Conservation (phyloP, 1,284 basidiomycete species). For the Grifola frondosa region DNA sequence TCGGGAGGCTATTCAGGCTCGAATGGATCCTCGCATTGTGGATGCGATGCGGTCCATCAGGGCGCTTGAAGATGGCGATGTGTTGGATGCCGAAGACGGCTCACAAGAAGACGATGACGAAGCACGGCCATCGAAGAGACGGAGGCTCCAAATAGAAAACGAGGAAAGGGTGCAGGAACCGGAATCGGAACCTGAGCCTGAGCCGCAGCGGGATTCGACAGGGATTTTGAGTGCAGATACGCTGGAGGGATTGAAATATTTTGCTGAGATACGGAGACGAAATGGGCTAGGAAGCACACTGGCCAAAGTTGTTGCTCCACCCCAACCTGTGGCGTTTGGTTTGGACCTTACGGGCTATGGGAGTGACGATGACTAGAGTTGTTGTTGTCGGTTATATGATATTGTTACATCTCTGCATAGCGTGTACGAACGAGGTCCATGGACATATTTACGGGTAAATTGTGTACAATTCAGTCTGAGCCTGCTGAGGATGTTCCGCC, state of each 20-base stretch:
- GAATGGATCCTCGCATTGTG: constrained; percentile 82
- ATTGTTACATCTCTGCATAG: constrained; percentile 12
- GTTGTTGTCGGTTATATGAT: constrained; percentile 9
- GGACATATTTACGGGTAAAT: constrained; percentile 17
- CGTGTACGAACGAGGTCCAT: constrained; percentile 8
- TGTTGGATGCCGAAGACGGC: constrained; percentile 47
- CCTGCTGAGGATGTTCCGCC: constrained; percentile 9
- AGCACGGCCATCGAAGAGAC: constrained; percentile 34
- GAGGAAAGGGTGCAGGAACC: constrained; percentile 37
- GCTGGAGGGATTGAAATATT: constrained; percentile 83
- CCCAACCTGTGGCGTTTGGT: constrained; percentile 39
- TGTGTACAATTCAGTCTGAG: constrained; percentile 6
- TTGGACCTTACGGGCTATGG: constrained; percentile 71
- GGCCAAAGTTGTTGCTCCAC: constrained; percentile 28
- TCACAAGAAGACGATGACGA: constrained; percentile 31
- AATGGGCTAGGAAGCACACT: constrained; percentile 38
- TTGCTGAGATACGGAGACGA: constrained; percentile 74
- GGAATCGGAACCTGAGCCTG: constrained; percentile 37
- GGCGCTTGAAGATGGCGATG: constrained; percentile 81
- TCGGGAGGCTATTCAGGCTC: constrained; percentile 78
- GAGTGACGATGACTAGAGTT: constrained; percentile 67
- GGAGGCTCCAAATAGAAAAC: constrained; percentile 33
- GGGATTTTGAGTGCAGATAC: constrained; percentile 79
- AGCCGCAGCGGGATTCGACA: constrained; percentile 33
- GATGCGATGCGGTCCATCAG: constrained; percentile 83